These are phyloP conservation scores for Boletus vermiculosoides DNA, from an alignment of 768 basidiomycete species.

Conservation along the genomic window DNA sequence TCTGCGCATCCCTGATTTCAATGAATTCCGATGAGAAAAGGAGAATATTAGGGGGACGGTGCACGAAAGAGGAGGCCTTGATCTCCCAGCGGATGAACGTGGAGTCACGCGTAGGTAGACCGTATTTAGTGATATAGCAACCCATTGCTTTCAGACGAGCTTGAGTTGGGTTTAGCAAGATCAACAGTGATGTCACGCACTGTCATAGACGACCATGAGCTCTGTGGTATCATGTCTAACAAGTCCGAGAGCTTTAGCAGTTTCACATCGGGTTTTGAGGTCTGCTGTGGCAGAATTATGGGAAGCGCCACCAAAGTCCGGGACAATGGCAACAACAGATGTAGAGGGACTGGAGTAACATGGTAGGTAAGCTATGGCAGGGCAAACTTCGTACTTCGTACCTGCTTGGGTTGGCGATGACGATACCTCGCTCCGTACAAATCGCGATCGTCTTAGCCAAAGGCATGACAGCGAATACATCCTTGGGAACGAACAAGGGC, in stretches of 20 bases:
- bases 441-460: constrained; percentile 65
- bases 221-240: constrained; percentile 54
- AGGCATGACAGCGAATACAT: constrained; percentile 58
- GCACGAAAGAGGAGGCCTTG: constrained; percentile 58
- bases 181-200: constrained; percentile 38
- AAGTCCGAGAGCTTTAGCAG: constrained; percentile 64
- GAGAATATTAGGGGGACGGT: constrained; percentile 61
- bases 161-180: constrained; percentile 1
- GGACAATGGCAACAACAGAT: constrained; percentile 50
- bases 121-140: constrained; percentile 72
- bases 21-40: constrained; percentile 75
- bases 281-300: constrained; percentile 40
- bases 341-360: constrained; percentile 37
- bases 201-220: constrained; percentile 71
- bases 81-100: constrained; percentile 80
- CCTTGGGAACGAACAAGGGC: constrained; percentile 71
- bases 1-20: constrained; percentile 65
- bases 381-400: constrained; percentile 33
- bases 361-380: background rate
- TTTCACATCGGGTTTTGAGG: constrained; percentile 60
- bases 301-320: constrained; percentile 50
- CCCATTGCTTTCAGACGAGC: constrained; percentile 55
- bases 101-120: constrained; percentile 57
- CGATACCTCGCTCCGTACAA: constrained; percentile 61
- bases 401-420: constrained; percentile 68